Evolutionary conservation across 169 alveolate genomes (phyloP).

Genomic region (Nephromyces sp.): DNA sequence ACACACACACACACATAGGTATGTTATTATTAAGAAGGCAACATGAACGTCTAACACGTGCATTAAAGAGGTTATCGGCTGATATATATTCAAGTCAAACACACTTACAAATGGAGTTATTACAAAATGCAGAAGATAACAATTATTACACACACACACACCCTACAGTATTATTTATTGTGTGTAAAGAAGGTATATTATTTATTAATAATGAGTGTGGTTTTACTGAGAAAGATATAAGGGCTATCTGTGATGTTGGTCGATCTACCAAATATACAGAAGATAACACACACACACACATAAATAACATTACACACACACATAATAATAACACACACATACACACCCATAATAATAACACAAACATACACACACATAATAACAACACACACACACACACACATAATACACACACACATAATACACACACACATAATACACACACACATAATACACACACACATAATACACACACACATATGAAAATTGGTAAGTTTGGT

Average conservation of each 20-base stretch:
- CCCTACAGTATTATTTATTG: slow-evolving; percentile 37
- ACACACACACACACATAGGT: too few relatives aligned
- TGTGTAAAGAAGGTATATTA: slow-evolving; percentile 25
- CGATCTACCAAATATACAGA: slow-evolving; percentile 35
- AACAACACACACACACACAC: background rate
- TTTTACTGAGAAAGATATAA: slow-evolving; percentile 35
- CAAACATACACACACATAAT: too few relatives aligned
- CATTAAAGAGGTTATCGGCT: slow-evolving; percentile 15
- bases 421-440: too few relatives aligned
- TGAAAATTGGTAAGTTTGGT: slow-evolving; percentile 46
- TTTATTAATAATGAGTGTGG: slow-evolving; percentile 47
- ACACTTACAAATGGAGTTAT: slow-evolving; percentile 36
- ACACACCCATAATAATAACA: too few relatives aligned
- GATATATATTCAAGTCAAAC: slow-evolving; percentile 20
- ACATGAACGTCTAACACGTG: slow-evolving; percentile 33
- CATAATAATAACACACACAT: background rate
- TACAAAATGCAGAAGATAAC: slow-evolving; percentile 56
- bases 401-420: background rate
- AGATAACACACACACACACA: too few relatives aligned
- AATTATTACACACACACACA: background rate
- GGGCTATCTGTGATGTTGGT: slow-evolving; percentile 48
- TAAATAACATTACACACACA: too few relatives aligned
- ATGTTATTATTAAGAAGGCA: slow-evolving; percentile 22
- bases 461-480: background rate
- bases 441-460: too few relatives aligned